phyloP scores from a whole-genome alignment of 495 filamentous ascomycete genomes.

The Penicillium silybi region DNA sequence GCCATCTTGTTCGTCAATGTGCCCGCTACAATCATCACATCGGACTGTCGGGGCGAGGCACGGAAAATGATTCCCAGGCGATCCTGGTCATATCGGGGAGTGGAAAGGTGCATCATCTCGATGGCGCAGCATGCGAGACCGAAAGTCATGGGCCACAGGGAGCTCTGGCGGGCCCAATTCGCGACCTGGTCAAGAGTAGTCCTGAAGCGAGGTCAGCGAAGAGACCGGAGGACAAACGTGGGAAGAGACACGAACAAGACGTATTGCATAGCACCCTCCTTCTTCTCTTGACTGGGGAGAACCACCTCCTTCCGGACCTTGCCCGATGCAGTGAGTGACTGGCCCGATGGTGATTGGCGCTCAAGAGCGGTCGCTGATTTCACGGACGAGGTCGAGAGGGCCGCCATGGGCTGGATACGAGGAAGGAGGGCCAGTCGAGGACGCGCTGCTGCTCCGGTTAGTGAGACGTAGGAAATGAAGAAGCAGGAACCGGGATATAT shows the following conservation, averaged over 20 bases:
- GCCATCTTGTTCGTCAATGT: slow-evolving; percentile 99
- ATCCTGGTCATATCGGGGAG: slow-evolving; percentile 95
- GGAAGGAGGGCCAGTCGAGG: slow-evolving; percentile 21
- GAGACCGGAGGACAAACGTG: not conserved
- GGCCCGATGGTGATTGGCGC: slow-evolving; percentile 38
- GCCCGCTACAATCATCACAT: slow-evolving; percentile 97
- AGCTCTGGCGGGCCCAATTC: slow-evolving; percentile 93
- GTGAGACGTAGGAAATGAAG: not conserved
- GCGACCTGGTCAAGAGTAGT: slow-evolving; percentile 88
- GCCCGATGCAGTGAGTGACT: slow-evolving; percentile 43
- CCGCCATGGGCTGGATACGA: slow-evolving; percentile 29
- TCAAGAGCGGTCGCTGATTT: slow-evolving; percentile 44
- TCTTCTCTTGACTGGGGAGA: slow-evolving; percentile 85
- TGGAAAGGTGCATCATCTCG: slow-evolving; percentile 98
- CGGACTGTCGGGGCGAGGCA: slow-evolving; percentile 88
- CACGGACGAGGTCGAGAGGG: slow-evolving; percentile 39
- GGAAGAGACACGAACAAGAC: slow-evolving; percentile 68
- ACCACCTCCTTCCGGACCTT: slow-evolving; percentile 71
- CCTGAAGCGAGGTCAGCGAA: slow-evolving; percentile 38
- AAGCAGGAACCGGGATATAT: not conserved
- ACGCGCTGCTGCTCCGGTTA: slow-evolving; percentile 25
- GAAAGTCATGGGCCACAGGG: slow-evolving; percentile 97
- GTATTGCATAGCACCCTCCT: slow-evolving; percentile 95
- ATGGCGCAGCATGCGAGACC: slow-evolving; percentile 94
- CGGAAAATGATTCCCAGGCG: slow-evolving; percentile 96